Evolutionary conservation across 164 flowering plant species (phyloP).

Genomic region (Akebia trifoliata): DNA sequence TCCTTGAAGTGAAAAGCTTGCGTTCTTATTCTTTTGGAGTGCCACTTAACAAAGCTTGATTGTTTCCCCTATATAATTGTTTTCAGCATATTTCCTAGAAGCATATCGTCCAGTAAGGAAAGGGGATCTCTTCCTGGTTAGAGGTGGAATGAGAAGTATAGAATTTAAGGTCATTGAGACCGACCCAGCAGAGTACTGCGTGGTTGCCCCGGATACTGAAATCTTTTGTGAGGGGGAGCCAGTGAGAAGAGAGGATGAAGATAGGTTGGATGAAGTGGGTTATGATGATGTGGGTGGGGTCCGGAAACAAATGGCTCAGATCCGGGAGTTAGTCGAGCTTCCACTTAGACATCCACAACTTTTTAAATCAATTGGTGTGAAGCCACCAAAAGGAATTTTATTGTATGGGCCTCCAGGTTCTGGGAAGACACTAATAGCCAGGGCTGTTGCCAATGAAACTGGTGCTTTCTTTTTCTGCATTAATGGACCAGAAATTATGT

Average conservation of each 20-base stretch:
- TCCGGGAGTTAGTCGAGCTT: slow-evolving; percentile 22
- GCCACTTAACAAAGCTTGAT: too few relatives aligned
- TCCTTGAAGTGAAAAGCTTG: too few relatives aligned
- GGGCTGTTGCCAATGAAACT: slow-evolving; percentile 34
- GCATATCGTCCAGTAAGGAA: slow-evolving; percentile 13
- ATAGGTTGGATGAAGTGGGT: slow-evolving; percentile 13
- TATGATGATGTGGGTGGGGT: slow-evolving; percentile 25
- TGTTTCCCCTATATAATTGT: too few relatives aligned
- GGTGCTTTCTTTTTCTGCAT: slow-evolving; percentile 33
- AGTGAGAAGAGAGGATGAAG: slow-evolving; percentile 14
- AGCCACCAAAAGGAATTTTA: too few relatives aligned
- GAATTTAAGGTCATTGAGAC: too few relatives aligned
- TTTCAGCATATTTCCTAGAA: slow-evolving; percentile 13
- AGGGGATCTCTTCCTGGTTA: slow-evolving; percentile 9
- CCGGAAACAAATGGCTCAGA: slow-evolving; percentile 25
- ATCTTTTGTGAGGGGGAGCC: slow-evolving; percentile 15
- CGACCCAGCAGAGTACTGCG: slow-evolving; percentile 15
- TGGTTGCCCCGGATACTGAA: slow-evolving; percentile 13
- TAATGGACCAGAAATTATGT: slow-evolving; percentile 36
- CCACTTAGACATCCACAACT: too few relatives aligned
- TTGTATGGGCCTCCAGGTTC: slow-evolving; percentile 31
- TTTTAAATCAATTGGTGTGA: too few relatives aligned
- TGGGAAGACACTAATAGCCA: slow-evolving; percentile 34
- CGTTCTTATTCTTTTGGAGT: too few relatives aligned
- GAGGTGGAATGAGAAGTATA: slow-evolving; percentile 9